A percentile compares a stretch with the other conserved stretches of the same genome.
phyloP scores from a whole-genome alignment of 345 rosid species.

The Eucalyptus polybractea region DNA sequence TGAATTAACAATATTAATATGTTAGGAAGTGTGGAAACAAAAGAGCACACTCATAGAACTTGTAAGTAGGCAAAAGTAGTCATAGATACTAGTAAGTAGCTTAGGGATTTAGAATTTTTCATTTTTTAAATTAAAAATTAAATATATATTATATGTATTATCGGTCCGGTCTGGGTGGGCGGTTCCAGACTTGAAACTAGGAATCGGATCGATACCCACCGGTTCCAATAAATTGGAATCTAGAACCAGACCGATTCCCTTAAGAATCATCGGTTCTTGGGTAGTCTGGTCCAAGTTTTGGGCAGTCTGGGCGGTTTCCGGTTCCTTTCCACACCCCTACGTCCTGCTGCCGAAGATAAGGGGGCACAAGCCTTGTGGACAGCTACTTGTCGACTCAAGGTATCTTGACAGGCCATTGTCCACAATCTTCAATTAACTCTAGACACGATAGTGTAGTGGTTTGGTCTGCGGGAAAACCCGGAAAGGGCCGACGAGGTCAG shows the following conservation, averaged over 20 bases:
- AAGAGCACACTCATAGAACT: no score
- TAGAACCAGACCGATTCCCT: no score
- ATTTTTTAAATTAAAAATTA: no score
- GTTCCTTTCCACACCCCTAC: neutral
- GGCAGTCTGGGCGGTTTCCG: rapidly evolving
- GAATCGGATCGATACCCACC: rapidly evolving
- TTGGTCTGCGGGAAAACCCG: neutral
- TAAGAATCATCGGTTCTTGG: neutral
- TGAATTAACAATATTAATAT: no score
- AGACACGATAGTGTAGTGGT: neutral
- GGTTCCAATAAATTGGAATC: no score
- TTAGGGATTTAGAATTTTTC: no score
- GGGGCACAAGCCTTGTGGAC: neutral
- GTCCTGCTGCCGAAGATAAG: neutral
- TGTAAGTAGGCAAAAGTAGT: no score
- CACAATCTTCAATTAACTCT: neutral
- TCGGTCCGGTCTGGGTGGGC: rapidly evolving
- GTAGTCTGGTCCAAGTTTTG: rapidly evolving
- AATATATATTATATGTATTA: no score
- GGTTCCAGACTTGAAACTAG: no score
- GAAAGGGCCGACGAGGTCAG: neutral
- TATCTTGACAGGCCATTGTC: neutral
- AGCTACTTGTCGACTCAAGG: neutral
- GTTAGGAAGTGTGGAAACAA: no score
- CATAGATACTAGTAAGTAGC: no score